Base-by-base conservation (phyloP, 345 rosid genomes). In the Salix purpurea region DNA sequence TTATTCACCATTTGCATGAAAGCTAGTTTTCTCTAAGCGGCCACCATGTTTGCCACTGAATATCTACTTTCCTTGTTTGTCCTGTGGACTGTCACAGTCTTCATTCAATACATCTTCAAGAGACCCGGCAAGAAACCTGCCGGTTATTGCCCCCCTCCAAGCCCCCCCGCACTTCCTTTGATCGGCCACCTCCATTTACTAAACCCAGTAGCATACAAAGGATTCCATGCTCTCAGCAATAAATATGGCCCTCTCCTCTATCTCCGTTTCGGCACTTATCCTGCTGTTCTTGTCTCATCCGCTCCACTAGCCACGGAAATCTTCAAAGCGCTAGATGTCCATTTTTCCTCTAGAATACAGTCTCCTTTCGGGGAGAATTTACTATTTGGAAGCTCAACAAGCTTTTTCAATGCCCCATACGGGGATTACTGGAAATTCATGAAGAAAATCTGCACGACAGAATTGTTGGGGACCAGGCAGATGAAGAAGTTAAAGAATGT, bases 391-490 rank as follows among this genome's bases (percentile, higher is more conserved):
- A 69, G 80, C 21, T 67, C 65, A 21, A 82, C 42, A 32, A 67
- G 87, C 10, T 80, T 84, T 21, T 1, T 74, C 72, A 70, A 80
- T 48, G 84, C 83, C 15, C 83, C 85, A 28, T 84, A 84, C 39
- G 89, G 86, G 67, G 83, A 82, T 15, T 84, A 87, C 81, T 85
- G 90, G 87, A 81, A 69, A 69, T 83, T 87, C 84, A 83, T 87
- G 88, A 87, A 83, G 80, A 85, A 87, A 67, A 76, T 85, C 1
- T 1, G 67, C 23, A 73, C 69, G 54, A 37, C 71, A 1, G 79
- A 71, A 30, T 6, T 82, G 61, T 26, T 82, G 6, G 61, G 85
- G 67, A 32, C 54, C 14, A 71, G 74, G 0, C 56, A 74, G 58
- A 21, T 78, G 2, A 70, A 78, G 16, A 56, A 73, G 71, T 78